Evolutionary conservation across 352 stramenopile species (phyloP).

Genomic region (Hyaloperonospora arabidopsidis): DNA sequence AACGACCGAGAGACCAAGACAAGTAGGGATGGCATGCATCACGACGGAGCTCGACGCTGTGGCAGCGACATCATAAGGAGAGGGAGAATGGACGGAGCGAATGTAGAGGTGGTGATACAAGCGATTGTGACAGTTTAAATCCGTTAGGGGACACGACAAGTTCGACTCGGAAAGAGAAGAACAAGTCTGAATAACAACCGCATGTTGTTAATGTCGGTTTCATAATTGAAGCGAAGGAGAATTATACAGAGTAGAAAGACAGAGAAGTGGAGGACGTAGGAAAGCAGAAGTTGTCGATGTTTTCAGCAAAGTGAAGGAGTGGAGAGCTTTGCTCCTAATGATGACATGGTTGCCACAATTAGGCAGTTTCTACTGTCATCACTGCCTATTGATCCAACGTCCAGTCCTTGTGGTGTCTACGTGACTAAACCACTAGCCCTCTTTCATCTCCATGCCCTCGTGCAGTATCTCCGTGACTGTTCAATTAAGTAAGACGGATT

Average conservation of each 20-base stretch:
- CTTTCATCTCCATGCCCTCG: conserved; percentile 52
- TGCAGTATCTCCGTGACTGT: conserved; percentile 44
- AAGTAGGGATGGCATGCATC: conserved; percentile 4
- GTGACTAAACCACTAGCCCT: conserved; percentile 54
- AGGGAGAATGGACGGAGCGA: conserved; percentile 24
- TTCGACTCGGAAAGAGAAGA: conserved; percentile 13
- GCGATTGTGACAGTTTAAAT: conserved; percentile 7
- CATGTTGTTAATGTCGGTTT: conserved; percentile 9
- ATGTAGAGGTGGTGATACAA: conserved; percentile 8
- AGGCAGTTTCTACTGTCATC: conserved; percentile 34
- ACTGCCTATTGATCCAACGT: conserved; percentile 19
- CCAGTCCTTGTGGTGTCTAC: conserved; percentile 28
- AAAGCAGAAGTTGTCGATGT: conserved; percentile 13
- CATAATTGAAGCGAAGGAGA: conserved; percentile 10
- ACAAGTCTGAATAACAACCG: conserved; percentile 14
- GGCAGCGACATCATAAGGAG: conserved; percentile 27
- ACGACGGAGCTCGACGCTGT: conserved; percentile 17
- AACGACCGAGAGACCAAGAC: not conserved
- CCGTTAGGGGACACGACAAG: conserved; percentile 9
- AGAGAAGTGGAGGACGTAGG: conserved; percentile 12
- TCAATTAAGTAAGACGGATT: too few species aligned
- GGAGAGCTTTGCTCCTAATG: conserved; percentile 14
- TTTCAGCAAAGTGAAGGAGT: conserved; percentile 7
- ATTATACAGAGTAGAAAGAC: conserved; percentile 19
- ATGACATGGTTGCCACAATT: conserved; percentile 23